Conservation (phyloP, 169 alveolate genomes). For the Plasmodium sp. region DNA sequence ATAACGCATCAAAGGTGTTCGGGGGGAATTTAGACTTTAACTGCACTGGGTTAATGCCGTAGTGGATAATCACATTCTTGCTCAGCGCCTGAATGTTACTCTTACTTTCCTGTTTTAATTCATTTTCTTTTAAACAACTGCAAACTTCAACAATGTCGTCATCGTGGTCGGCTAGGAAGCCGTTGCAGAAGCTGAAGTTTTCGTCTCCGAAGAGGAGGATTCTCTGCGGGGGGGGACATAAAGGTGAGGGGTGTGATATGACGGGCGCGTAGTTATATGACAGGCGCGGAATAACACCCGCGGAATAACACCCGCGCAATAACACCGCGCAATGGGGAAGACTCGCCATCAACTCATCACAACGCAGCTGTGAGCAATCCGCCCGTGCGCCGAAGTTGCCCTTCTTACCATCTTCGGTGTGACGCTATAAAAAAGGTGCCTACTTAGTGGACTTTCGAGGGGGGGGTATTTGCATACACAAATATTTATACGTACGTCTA, state of each 20-base stretch:
- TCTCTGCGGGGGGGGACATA: constrained; percentile 1
- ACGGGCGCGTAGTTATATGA: no score
- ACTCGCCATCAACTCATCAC: not conserved
- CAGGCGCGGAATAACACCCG: no score
- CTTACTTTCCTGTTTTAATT: constrained; percentile 70
- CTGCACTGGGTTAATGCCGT: constrained; percentile 80
- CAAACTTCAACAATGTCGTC: constrained; percentile 68
- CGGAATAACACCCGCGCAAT: no score
- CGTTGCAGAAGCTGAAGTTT: constrained; percentile 71
- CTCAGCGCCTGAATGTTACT: constrained; percentile 35
- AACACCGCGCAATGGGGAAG: not conserved
- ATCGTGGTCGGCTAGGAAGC: constrained; percentile 61
- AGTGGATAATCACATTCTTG: constrained; percentile 71
- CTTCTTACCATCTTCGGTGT: not conserved
- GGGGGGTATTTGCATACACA: not conserved
- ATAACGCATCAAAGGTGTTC: constrained; percentile 74
- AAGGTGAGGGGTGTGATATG: not conserved
- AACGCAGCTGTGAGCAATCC: not conserved
- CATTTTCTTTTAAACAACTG: constrained; percentile 75
- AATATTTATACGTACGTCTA: no score
- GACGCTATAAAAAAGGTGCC: not conserved
- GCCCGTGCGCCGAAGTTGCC: not conserved
- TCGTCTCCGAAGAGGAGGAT: constrained; percentile 68
- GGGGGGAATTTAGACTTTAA: constrained; percentile 62
- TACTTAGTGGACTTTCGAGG: not conserved